Evolutionary conservation across 352 stramenopile genomes (phyloP), one percentile per base, ranked within the genome.

Genomic region (Phytophthora multivora): DNA sequence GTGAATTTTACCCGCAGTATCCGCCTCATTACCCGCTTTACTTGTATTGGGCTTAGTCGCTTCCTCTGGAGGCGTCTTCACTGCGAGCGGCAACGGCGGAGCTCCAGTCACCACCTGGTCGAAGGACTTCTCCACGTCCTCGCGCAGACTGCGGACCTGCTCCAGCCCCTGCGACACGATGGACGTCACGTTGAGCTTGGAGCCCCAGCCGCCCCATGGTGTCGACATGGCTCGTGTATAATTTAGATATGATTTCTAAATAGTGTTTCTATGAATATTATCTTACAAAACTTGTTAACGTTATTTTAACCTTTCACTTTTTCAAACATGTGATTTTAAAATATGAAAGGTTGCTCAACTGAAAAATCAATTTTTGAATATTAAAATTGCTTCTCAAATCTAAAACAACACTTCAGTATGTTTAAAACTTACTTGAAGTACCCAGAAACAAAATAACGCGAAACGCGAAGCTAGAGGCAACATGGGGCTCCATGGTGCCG

Each of bases 111-210:
- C 82, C 33, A 85, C 82, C 58, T 95, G 80, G 45, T 95, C 86
- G 52, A 95, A 95, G 54, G 91, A 87, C 67, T 95, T 95, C 67
- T 95, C 86, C 48, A 95, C 86, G 59, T 95, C 86, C 63, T 95
- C 86, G 18, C 85, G 85, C 53, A 95, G 71, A 76, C 75, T 91
- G 38, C 69, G 79, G 51, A 95, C 86, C 62, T 95, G 86, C 59
- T 95, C 86, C 28, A 95, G 67, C 12, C 86, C 86, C 59, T 93
- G 86, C 15, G 82, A 90, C 30, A 95, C 86, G 68, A 95, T 89
- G 30, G 80, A 90, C 61, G 85, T 83, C 41, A 95, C 79, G 51
- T 92, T 95, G 52, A 95, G 57, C 61, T 85, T 83, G 52, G 74
- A 61, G 51, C 81, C 73, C 84, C 84, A 93, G 23, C 70, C 71